Percentiles rank a stretch among this genome's conserved stretches.
Evolutionary conservation across 1,284 basidiomycete genomes (phyloP).

Genomic region (Sanghuangporus baumii): DNA sequence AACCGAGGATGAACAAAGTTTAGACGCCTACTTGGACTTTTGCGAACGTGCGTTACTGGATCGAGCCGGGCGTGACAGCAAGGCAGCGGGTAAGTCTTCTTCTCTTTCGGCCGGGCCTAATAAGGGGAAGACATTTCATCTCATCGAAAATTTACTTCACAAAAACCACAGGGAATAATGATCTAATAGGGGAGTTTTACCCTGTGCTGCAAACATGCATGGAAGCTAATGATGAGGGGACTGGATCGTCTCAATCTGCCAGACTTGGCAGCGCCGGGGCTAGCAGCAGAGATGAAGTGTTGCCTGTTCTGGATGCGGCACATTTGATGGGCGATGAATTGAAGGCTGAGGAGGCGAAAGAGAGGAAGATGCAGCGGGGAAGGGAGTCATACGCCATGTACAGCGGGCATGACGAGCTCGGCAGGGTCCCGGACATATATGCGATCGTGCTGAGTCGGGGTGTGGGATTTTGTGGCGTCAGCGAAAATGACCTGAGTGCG

Average conservation of each 20-base stretch:
- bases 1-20: constrained; percentile 7
- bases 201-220: constrained; percentile 15
- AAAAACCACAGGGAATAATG: background rate
- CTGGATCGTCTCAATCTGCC: background rate
- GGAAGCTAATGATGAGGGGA: background rate
- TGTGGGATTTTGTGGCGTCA: constrained; percentile 47
- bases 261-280: background rate
- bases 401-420: constrained; percentile 51
- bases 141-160: background rate
- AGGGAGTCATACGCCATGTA: constrained; percentile 57
- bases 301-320: constrained; percentile 15
- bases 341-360: background rate
- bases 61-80: constrained; percentile 3
- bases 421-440: constrained; percentile 46
- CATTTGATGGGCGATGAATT: constrained; percentile 12
- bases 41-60: constrained; percentile 25
- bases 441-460: constrained; percentile 42
- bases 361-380: constrained; percentile 30
- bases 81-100: constrained; percentile 3
- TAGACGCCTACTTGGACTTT: constrained; percentile 31
- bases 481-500: constrained; percentile 39
- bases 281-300: background rate
- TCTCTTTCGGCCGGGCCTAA: background rate
- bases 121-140: background rate
- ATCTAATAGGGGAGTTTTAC: constrained; percentile 19